Base-by-base conservation (phyloP, 2,329 filamentous ascomycete species). In the Aspergillus eucalypticola region DNA sequence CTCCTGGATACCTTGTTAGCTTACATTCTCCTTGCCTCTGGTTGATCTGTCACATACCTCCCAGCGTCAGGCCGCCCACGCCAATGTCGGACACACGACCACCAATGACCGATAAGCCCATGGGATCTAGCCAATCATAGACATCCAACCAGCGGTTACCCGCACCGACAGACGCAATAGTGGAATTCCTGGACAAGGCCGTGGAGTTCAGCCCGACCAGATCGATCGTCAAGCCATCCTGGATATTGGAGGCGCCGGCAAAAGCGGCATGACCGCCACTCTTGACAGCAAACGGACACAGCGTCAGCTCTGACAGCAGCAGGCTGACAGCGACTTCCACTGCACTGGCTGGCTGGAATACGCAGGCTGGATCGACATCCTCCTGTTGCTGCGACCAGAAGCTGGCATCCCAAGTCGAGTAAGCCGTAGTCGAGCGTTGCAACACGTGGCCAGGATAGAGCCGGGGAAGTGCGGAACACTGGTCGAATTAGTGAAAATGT, bases 251-350 rank as follows among this genome's bases (percentile, higher is more conserved):
- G 41, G 80, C 81, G 61, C 81, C 81, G 17, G 81, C 76, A 66
- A 85, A 85, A 3, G 83, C 81, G 59, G 82, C 83, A 71, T 87
- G 84, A 1, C 85, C 85, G 27, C 84, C 85, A 7, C 82, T 82
- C 64, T 84, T 83, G 64, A 85, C 72, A 6, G 84, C 84, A 63
- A 87, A 87, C 0, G 71, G 69, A 29, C 76, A 78, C 5, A 64
- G 59, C 3, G 69, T 72, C 2, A 71, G 52, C 3, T 67, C 68
- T 6, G 70, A 67, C n/a, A 77, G 54, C 17, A 75, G 60, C 4
- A 78, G 60, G 6, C 66, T 61, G n/a, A 66, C 60, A n/a, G 74
- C 70, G 10, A 77, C 71, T 7, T 77, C 69, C 5, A 61, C 56
- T 21, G 70, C 64, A 8, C 55, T 60, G 4, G 63, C 56, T 5